Evolutionary conservation across 164 flowering plant species (phyloP).

Genomic region (Vitis cinerea): DNA sequence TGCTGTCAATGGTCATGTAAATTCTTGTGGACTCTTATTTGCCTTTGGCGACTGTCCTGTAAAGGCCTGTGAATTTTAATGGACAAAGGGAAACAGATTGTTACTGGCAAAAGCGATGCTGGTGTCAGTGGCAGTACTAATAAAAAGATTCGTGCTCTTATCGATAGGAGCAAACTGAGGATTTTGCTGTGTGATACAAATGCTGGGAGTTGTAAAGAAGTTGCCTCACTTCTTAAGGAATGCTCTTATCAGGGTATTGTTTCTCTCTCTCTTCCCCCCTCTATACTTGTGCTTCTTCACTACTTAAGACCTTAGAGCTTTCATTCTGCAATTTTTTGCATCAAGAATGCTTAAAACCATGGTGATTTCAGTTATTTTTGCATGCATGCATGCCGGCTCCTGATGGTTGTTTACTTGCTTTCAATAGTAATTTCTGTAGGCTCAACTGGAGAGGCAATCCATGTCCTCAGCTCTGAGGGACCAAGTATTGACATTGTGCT

Average conservation of each 20-base stretch:
- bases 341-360: no score
- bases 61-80: neutral
- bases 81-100: slow-evolving; percentile 4
- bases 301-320: no score
- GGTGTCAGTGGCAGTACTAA: neutral
- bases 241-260: no score
- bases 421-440: neutral
- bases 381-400: no score
- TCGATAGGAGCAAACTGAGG: slow-evolving; percentile 1
- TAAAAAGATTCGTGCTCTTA: neutral
- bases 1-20: no score
- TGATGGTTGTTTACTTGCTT: no score
- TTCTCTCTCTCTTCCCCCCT: neutral
- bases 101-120: neutral
- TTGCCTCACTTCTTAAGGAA: neutral
- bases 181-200: slow-evolving; percentile 2
- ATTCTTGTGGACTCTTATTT: no score
- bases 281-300: no score
- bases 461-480: neutral
- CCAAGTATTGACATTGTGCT: neutral
- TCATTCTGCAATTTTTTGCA: no score
- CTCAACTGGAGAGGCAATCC: neutral
- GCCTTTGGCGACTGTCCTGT: no score
- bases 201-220: slow-evolving; percentile 1
- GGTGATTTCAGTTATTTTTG: no score